Percentiles rank a stretch among this genome's conserved stretches.
These are phyloP conservation scores for Pulveroboletus sp. DNA, from an alignment of 768 basidiomycete species.

Conservation along the genomic window DNA sequence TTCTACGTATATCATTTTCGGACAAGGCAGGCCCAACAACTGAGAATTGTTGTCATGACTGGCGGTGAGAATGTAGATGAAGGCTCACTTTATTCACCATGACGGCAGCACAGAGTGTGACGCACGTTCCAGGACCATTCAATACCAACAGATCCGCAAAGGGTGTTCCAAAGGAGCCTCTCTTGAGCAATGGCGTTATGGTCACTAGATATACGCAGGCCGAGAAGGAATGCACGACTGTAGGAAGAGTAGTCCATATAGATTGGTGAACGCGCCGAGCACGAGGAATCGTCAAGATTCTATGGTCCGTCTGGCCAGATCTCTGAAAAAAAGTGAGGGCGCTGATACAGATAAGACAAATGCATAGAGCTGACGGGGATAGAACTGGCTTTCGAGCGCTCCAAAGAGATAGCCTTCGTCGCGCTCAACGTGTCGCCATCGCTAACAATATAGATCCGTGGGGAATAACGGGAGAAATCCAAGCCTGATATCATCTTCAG, in stretches of 20 bases:
- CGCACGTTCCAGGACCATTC: conserved; percentile 95
- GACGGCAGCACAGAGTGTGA: conserved; percentile 69
- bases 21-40: conserved; percentile 73
- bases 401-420: conserved; percentile 65
- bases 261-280: conserved; percentile 87
- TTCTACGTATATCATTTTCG: conserved; percentile 84
- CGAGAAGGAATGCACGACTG: conserved; percentile 60
- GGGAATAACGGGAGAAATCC: conserved; percentile 71
- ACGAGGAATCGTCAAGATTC: conserved; percentile 71
- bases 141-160: conserved; percentile 79
- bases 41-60: conserved; percentile 31
- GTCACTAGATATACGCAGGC: conserved; percentile 61
- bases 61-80: background rate
- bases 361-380: conserved; percentile 14
- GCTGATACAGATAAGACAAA: background rate
- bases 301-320: conserved; percentile 32
- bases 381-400: conserved; percentile 34
- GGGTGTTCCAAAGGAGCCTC: conserved; percentile 14
- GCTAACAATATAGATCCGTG: conserved; percentile 78
- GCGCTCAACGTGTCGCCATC: conserved; percentile 79
- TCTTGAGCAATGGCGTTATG: conserved; percentile 44
- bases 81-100: conserved; percentile 67
- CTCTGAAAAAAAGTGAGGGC: conserved; percentile 14
- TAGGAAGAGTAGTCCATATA: conserved; percentile 63
- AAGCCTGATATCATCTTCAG: conserved; percentile 68